Evolutionary conservation across 805 yeast genomes (phyloP).

Genomic region (Candida berthetii): DNA sequence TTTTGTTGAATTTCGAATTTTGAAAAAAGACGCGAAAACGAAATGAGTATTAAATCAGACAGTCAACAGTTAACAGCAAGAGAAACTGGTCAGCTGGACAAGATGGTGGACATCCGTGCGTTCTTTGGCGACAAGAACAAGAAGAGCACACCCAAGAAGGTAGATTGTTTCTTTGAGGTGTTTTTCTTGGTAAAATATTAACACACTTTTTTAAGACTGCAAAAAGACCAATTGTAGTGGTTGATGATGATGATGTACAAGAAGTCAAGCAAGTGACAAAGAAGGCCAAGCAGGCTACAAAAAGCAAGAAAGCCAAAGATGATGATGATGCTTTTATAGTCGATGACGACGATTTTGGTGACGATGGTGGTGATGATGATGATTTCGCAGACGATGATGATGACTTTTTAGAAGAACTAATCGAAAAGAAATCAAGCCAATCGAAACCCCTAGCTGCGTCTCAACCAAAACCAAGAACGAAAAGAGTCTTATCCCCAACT

Average conservation of each 20-base stretch:
- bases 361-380: conserved; percentile 1
- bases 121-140: conserved; percentile 25
- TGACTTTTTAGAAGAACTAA: conserved; percentile 4
- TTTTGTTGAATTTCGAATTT: not conserved
- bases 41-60: not conserved
- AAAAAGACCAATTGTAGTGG: conserved; percentile 17
- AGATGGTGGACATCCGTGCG: conserved; percentile 33
- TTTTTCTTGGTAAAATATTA: conserved; percentile 3
- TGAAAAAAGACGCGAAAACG: not conserved
- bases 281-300: conserved; percentile 1
- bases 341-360: conserved; percentile 1
- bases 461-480: conserved; percentile 2
- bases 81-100: not conserved
- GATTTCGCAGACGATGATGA: not conserved
- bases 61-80: not conserved
- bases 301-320: conserved; percentile 6
- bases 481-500: conserved; percentile 2
- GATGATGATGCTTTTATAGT: conserved; percentile 6
- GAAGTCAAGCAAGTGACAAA: conserved; percentile 1
- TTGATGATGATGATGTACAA: conserved; percentile 12
- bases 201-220: conserved; percentile 1
- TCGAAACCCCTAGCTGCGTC: conserved; percentile 1
- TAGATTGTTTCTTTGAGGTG: conserved; percentile 5
- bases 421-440: conserved; percentile 2
- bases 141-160: conserved; percentile 8